Percentiles rank a stretch among this genome's conserved stretches.
Evolutionary conservation across 352 stramenopile genomes (phyloP).

Genomic region (Phytophthora boehmeriae): DNA sequence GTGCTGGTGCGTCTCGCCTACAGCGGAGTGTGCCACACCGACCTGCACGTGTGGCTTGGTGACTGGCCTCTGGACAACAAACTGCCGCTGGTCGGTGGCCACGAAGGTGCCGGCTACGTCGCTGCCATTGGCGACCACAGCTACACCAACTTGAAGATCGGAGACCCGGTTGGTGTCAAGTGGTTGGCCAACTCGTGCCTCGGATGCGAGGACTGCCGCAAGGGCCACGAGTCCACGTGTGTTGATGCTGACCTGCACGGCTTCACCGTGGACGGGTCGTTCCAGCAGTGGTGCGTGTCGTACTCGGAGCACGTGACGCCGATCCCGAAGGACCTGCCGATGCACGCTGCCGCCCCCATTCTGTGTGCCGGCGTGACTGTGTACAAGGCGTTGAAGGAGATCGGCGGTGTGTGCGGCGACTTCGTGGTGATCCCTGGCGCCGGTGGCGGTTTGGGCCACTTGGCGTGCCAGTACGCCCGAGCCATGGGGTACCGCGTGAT

Average conservation of each 20-base stretch:
- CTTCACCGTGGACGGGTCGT: conserved; percentile 48
- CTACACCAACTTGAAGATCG: conserved; percentile 44
- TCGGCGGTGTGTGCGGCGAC: conserved; percentile 40
- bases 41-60: conserved; percentile 50
- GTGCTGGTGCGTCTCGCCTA: conserved; percentile 57
- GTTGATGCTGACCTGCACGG: conserved; percentile 37
- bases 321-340: conserved; percentile 58
- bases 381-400: conserved; percentile 79
- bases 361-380: conserved; percentile 89
- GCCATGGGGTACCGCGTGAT: conserved; percentile 74
- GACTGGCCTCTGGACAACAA: conserved; percentile 46
- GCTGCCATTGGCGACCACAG: conserved; percentile 47
- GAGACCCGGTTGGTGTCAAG: conserved; percentile 52
- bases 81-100: conserved; percentile 52
- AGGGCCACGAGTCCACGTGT: conserved; percentile 52
- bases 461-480: conserved; percentile 76
- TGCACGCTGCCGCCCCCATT: conserved; percentile 58
- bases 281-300: conserved; percentile 62
- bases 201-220: conserved; percentile 52
- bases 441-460: conserved; percentile 77
- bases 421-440: conserved; percentile 63
- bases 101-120: conserved; percentile 58
- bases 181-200: conserved; percentile 53
- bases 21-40: conserved; percentile 54
- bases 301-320: conserved; percentile 73